These are phyloP conservation scores for Starmera quercuum DNA, from an alignment of 805 yeast genomes.

Conservation along the genomic window DNA sequence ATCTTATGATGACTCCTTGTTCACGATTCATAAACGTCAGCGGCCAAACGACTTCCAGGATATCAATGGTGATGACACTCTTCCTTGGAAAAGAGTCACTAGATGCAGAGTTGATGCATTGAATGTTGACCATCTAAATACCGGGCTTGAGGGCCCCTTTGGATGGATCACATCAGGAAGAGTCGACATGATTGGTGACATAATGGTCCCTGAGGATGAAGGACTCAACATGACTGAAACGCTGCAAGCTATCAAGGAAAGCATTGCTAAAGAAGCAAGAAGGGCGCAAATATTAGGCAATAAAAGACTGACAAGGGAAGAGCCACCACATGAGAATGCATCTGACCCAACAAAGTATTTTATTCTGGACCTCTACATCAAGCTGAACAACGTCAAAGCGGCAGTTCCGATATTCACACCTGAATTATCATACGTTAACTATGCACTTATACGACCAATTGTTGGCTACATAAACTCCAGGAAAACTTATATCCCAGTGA, in stretches of 20 bases:
- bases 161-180: conserved; percentile 94
- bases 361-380: conserved; percentile 71
- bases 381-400: conserved; percentile 82
- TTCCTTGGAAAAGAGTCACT: conserved; percentile 56
- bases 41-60: conserved; percentile 39
- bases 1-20: conserved; percentile 84
- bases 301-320: conserved; percentile 14
- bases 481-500: conserved; percentile 82
- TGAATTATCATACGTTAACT: conserved; percentile 87
- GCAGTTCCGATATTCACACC: conserved; percentile 78
- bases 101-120: conserved; percentile 80
- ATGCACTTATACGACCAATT: conserved; percentile 88
- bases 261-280: conserved; percentile 41
- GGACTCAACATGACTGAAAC: conserved; percentile 41
- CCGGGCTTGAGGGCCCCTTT: conserved; percentile 89
- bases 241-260: conserved; percentile 38
- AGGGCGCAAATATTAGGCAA: conserved; percentile 21
- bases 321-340: conserved; percentile 1
- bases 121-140: conserved; percentile 80
- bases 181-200: conserved; percentile 91
- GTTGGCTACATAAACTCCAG: conserved; percentile 91
- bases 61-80: conserved; percentile 10
- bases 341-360: conserved; percentile 49
- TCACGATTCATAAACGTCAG: conserved; percentile 82
- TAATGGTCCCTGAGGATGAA: conserved; percentile 67